Evolutionary conservation across 108 stramenopile genomes (phyloP).

Genomic region (Skeletonema costatum): DNA sequence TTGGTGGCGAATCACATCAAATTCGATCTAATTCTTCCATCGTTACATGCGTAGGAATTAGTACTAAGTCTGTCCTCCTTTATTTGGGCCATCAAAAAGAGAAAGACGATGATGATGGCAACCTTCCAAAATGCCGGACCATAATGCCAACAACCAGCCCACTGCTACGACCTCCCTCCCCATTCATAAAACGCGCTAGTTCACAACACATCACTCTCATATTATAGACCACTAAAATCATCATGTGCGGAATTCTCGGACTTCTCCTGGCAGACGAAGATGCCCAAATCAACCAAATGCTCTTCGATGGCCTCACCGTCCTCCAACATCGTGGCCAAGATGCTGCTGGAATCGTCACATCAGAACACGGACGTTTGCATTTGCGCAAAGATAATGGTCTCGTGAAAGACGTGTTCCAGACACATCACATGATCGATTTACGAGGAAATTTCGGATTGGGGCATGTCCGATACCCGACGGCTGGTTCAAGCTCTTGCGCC

Average conservation of each 20-base stretch:
- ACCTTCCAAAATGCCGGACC: neutral
- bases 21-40: neutral
- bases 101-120: neutral
- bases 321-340: conserved; percentile 99
- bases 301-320: conserved; percentile 97
- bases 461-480: conserved; percentile 98
- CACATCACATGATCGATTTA: conserved; percentile 93
- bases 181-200: neutral
- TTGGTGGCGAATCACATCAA: neutral
- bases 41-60: neutral
- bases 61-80: neutral
- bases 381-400: conserved; percentile 97
- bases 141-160: neutral
- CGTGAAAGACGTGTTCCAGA: conserved; percentile 96
- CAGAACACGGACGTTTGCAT: conserved; percentile 83
- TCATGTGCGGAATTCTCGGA: conserved; percentile 93
- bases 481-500: conserved; percentile 85
- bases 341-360: conserved; percentile 97
- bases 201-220: neutral
- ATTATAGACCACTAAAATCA: neutral
- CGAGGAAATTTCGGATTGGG: conserved; percentile 93
- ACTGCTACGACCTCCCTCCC: neutral
- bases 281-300: conserved; percentile 89
- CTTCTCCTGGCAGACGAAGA: conserved; percentile 84
- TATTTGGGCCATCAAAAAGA: neutral